Conservation (phyloP, 164 flowering plant species). For the Santalum album region DNA sequence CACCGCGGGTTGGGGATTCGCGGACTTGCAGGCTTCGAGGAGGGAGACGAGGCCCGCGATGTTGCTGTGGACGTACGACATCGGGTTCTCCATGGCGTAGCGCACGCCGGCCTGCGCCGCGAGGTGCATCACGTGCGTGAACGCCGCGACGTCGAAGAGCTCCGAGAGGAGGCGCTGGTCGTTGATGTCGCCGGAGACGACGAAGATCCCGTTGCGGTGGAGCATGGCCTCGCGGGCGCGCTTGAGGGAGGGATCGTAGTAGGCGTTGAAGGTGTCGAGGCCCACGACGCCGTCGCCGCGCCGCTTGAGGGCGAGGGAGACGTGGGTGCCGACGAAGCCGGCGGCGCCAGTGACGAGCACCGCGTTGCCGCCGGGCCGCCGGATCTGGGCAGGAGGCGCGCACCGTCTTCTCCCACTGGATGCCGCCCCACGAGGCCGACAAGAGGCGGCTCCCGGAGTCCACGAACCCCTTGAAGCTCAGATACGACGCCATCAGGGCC, state of each 20-base stretch:
- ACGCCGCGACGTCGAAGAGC: constrained; percentile 58
- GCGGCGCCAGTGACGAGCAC: constrained; percentile 77
- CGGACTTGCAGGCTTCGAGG: constrained; percentile 56
- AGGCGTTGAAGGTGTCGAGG: constrained; percentile 64
- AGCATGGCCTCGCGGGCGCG: constrained; percentile 35
- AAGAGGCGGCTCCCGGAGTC: constrained; percentile 41
- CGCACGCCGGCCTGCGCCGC: constrained; percentile 36
- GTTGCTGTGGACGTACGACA: constrained; percentile 67
- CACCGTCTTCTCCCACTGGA: constrained; percentile 63
- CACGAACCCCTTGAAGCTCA: constrained; percentile 54
- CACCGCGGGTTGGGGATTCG: constrained; percentile 60
- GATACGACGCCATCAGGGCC: constrained; percentile 56
- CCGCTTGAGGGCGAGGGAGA: constrained; percentile 48
- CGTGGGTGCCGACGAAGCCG: constrained; percentile 63
- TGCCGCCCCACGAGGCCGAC: constrained; percentile 56
- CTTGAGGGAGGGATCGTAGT: constrained; percentile 68
- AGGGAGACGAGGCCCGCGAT: constrained; percentile 65
- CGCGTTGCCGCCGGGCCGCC: constrained; percentile 39
- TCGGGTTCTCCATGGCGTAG: constrained; percentile 77
- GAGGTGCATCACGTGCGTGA: constrained; percentile 69
- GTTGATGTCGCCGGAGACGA: constrained; percentile 69
- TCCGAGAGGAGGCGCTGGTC: constrained; percentile 39
- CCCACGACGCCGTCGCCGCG: constrained; percentile 88
- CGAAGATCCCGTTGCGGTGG: constrained; percentile 28
- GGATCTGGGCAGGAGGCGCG: constrained; percentile 54